Percentiles rank a stretch among this genome's conserved stretches.
Conservation (phyloP, 2,329 filamentous ascomycete species). For the Trichoderma aggressivum region DNA sequence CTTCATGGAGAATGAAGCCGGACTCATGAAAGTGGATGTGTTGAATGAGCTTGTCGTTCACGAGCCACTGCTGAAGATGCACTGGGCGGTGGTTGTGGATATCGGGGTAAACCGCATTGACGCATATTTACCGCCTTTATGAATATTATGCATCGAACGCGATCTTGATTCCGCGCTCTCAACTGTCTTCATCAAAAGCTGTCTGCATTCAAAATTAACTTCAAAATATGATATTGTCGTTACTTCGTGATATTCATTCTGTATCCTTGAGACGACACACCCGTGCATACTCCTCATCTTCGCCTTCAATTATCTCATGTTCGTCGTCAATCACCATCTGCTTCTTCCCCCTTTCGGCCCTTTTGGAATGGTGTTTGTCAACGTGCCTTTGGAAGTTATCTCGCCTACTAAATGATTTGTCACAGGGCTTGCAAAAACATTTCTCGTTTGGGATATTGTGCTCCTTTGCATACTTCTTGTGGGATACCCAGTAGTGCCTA, state of each 20-base stretch:
- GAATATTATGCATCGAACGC: not conserved
- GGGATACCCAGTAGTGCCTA: not conserved
- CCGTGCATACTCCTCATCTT: not conserved
- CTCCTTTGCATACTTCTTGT: not conserved
- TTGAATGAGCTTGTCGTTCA: not conserved
- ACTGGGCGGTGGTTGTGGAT: not conserved
- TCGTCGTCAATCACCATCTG: not conserved
- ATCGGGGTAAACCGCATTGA: not conserved
- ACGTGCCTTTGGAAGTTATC: not conserved
- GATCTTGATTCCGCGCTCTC: too few species aligned
- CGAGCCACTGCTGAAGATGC: not conserved
- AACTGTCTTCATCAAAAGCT: not conserved
- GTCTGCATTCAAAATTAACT: not conserved
- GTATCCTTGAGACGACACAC: not conserved
- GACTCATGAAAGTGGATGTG: not conserved
- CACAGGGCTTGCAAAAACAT: not conserved
- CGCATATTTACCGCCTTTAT: not conserved
- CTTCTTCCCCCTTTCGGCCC: not conserved
- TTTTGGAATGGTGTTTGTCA: accelerated
- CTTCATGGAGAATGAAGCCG: not conserved
- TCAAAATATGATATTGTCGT: not conserved
- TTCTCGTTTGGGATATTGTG: not conserved
- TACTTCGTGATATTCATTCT: not conserved
- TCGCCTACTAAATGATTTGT: not conserved
- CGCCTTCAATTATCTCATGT: accelerated